A percentile compares a stretch with the other conserved stretches of the same genome.
phyloP scores from a whole-genome alignment of 2,329 filamentous ascomycete species.

The Colletotrichum noveboracense region DNA sequence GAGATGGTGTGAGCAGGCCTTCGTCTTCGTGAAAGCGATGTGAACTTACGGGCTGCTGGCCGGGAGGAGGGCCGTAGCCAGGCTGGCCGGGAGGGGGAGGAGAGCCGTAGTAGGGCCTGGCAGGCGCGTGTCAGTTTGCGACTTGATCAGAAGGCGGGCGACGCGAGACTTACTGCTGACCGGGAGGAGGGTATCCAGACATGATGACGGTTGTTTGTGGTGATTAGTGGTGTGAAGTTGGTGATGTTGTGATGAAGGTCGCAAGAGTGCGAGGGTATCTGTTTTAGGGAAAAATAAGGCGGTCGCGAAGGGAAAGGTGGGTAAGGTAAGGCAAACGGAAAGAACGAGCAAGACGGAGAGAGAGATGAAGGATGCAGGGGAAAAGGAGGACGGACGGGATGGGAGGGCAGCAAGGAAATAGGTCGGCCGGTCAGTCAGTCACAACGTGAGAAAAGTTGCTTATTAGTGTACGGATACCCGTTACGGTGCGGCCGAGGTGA shows the following conservation, averaged over 20 bases:
- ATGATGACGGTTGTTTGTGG: slow-evolving; percentile 27
- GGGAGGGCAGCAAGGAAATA: slow-evolving; percentile 8
- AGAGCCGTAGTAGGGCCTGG: slow-evolving; percentile 23
- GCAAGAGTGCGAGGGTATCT: not conserved
- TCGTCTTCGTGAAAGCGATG: not conserved
- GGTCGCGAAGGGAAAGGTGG: slow-evolving; percentile 1
- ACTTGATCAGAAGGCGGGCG: not conserved
- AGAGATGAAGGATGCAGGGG: not conserved
- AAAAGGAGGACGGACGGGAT: not conserved
- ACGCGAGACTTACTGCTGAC: slow-evolving; percentile 9
- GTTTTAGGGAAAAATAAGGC: not conserved
- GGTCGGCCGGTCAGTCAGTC: not conserved
- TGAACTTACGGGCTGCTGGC: slow-evolving; percentile 22
- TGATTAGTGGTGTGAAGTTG: not conserved
- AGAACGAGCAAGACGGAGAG: not conserved
- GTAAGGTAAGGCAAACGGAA: slow-evolving; percentile 5
- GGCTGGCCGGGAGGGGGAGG: slow-evolving; percentile 21
- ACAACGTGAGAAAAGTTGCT: not conserved
- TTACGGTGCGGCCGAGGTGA: slow-evolving; percentile 1
- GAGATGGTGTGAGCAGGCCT: not conserved
- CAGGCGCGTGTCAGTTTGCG: not conserved
- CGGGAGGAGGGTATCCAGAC: slow-evolving; percentile 37
- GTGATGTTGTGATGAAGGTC: not conserved
- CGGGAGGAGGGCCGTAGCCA: slow-evolving; percentile 25
- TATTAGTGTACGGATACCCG: not conserved